Conservation (phyloP, 176 grass and related monocot species). For the Zoysia japonica region DNA sequence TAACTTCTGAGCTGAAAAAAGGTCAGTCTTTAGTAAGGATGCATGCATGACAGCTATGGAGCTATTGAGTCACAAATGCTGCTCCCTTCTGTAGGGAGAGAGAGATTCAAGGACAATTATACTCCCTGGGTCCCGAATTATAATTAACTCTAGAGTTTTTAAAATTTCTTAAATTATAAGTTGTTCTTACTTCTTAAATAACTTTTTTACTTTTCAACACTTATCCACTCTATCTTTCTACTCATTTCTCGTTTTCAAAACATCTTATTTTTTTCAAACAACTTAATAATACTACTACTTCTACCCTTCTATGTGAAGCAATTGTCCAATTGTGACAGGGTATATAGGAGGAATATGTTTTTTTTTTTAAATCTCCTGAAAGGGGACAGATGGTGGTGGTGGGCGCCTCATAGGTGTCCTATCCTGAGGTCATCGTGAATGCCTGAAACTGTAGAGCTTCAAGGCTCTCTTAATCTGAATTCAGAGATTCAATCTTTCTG, state of each 20-base stretch:
- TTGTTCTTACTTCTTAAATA: no score
- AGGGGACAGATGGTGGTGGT: conserved; percentile 47
- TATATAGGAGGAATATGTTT: conserved; percentile 1
- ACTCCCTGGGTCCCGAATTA: no score
- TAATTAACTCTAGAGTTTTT: no score
- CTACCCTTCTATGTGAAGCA: conserved; percentile 35
- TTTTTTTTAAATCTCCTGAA: conserved; percentile 5
- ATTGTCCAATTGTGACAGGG: conserved; percentile 44
- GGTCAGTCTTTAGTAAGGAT: conserved; percentile 28
- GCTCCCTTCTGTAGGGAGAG: background rate
- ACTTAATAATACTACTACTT: no score
- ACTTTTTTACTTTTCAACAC: no score
- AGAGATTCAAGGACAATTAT: background rate
- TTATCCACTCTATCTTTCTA: no score
- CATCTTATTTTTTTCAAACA: no score
- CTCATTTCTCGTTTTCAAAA: no score
- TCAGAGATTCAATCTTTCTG: background rate
- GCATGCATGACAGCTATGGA: conserved; percentile 34
- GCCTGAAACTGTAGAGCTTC: background rate
- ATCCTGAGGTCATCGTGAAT: conserved; percentile 10
- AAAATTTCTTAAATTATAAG: no score
- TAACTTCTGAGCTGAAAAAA: conserved; percentile 46
- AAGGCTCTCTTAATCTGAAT: background rate
- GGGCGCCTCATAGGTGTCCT: conserved; percentile 51
- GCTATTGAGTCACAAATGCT: conserved; percentile 38